Base-by-base conservation (phyloP, 768 basidiomycete genomes). In the Boletellus emodensis region DNA sequence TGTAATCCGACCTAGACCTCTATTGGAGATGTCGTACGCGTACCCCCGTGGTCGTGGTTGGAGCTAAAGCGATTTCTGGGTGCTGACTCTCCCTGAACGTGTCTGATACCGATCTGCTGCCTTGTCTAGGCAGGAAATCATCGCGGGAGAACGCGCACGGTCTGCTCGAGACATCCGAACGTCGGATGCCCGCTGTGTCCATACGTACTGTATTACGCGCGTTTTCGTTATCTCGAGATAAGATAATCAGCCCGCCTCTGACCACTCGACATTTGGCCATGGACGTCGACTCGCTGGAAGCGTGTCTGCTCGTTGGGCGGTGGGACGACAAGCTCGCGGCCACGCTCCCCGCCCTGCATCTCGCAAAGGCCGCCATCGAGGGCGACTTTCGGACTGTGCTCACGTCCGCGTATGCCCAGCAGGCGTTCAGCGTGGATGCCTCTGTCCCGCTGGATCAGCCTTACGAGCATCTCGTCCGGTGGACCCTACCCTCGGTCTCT, bases 311-410 rank as follows among this genome's bases (percentile, higher is more conserved):
- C n/a, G 65, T 64, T 37, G 84, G 83, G 2, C 61, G 58, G 37
- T 79, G 77, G 77, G 65, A 74, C 40, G 41, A 52, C 2, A 41
- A 32, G 11, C 54, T 70, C 44, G 33, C 48, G 15, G 44, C 57
- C 20, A 54, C 58, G 13, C 38, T 54, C 13, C 51, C 69, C 8
- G 49, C 59, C 3, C 46, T 63, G 11, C 66, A 71, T 47, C 71
- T 83, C 35, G 81, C 79, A 32, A 77, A 79, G 64, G 70, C 76
- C 20, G 82, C 81, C 52, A 69, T 84, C 35, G 73, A 81, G 48
- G 84, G 85, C 54, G 72, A 76, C 42, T 84, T 88, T 69, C 73
- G 73, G 41, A 66, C 72, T 20, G 81, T 71, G 4, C 69, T 84
- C 48, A 77, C 73, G 40, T 78, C 78, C 36, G 58, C 71, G 40